These are phyloP conservation scores for Scheffersomyces coipomensis DNA, from an alignment of 805 yeast species.

Conservation along the genomic window DNA sequence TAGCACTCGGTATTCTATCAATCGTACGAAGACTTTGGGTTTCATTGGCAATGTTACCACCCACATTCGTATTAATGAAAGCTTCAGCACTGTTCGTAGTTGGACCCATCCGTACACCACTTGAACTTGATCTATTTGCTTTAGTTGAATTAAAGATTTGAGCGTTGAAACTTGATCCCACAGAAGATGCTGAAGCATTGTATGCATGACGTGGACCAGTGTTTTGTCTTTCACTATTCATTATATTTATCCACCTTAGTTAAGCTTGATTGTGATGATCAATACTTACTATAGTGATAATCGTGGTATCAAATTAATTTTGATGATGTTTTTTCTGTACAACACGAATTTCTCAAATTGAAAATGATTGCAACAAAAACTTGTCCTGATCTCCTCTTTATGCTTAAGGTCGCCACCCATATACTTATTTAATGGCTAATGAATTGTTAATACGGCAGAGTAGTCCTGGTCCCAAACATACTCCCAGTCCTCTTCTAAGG, in stretches of 20 bases:
- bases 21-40: constrained; percentile 19
- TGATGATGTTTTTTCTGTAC: too few relatives aligned
- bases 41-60: constrained; percentile 4
- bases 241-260: too few relatives aligned
- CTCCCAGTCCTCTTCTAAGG: background rate
- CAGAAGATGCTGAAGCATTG: constrained; percentile 10
- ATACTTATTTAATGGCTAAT: too few relatives aligned
- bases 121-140: constrained; percentile 12
- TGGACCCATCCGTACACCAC: constrained; percentile 14
- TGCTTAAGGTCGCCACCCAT: too few relatives aligned
- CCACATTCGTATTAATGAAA: background rate
- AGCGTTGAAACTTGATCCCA: background rate
- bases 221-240: background rate
- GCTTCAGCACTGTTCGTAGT: constrained; percentile 16
- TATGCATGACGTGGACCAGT: constrained; percentile 6
- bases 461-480: background rate
- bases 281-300: too few relatives aligned
- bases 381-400: too few relatives aligned
- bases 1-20: constrained; percentile 53
- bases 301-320: too few relatives aligned
- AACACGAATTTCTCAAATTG: too few relatives aligned
- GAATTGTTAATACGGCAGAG: background rate
- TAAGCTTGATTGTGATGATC: too few relatives aligned
- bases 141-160: constrained; percentile 1
- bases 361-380: too few relatives aligned